phyloP scores from a whole-genome alignment of 257 asterid genomes.

The Nicotiana tabacum region DNA sequence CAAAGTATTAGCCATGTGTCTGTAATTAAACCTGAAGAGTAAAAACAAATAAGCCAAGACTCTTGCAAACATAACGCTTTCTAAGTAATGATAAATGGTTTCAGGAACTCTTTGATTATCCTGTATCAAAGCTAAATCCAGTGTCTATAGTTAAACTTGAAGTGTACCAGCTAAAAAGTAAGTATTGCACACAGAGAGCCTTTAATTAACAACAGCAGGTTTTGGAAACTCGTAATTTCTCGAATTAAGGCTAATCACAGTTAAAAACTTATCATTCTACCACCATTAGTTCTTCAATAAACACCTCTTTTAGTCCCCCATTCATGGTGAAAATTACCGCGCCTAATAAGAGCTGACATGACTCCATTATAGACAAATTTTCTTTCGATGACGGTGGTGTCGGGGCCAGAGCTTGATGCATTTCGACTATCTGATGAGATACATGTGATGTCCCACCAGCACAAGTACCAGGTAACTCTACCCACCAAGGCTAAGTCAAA shows the following conservation, averaged over 20 bases:
- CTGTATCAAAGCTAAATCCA: not conserved
- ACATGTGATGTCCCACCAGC: too few species aligned
- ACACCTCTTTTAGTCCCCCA: not conserved
- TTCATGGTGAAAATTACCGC: not conserved
- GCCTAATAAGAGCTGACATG: not conserved
- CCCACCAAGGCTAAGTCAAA: too few species aligned
- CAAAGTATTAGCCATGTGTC: constrained; percentile 96
- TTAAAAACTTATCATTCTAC: not conserved
- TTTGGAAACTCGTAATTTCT: not conserved
- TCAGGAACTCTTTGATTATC: not conserved
- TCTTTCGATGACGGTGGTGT: too few species aligned
- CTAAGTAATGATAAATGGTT: not conserved
- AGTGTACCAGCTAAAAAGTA: not conserved
- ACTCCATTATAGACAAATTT: not conserved
- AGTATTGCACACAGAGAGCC: not conserved
- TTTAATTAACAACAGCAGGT: not conserved
- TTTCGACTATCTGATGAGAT: too few species aligned
- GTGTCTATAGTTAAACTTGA: constrained; percentile 86
- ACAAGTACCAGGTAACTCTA: too few species aligned
- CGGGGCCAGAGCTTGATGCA: too few species aligned
- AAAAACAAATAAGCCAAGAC: not conserved
- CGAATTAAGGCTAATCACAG: not conserved
- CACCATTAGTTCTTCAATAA: not conserved
- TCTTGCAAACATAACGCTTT: not conserved
- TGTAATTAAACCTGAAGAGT: constrained; percentile 78